These are phyloP conservation scores for Rosa rugosa DNA, from an alignment of 306 rosid species.

Conservation along the genomic window DNA sequence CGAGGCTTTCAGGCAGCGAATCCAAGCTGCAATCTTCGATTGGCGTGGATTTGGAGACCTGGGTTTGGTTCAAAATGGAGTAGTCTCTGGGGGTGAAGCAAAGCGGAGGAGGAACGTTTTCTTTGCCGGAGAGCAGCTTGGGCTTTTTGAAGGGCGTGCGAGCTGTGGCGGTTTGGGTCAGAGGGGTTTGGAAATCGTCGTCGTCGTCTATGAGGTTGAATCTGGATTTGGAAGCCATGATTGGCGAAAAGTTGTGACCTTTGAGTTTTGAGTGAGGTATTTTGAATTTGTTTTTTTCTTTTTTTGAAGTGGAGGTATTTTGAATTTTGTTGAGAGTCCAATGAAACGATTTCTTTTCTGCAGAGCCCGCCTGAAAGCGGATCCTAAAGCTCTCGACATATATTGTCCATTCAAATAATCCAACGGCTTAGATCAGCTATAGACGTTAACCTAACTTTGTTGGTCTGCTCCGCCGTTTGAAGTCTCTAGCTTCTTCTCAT, in stretches of 20 bases:
- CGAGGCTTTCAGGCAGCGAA: slow-evolving; percentile 55
- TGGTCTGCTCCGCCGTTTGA: no score
- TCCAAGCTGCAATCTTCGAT: slow-evolving; percentile 48
- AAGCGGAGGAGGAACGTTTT: slow-evolving; percentile 35
- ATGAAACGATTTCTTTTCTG: neutral
- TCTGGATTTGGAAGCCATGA: slow-evolving; percentile 12
- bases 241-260: neutral
- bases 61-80: slow-evolving; percentile 10
- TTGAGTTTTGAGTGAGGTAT: neutral
- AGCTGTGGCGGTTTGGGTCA: slow-evolving; percentile 42
- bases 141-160: slow-evolving; percentile 12
- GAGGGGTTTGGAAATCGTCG: slow-evolving; percentile 56
- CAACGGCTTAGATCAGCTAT: neutral
- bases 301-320: no score
- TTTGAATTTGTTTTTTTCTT: slow-evolving; percentile 27
- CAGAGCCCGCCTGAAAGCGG: neutral
- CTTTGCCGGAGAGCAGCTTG: slow-evolving; percentile 54
- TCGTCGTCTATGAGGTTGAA: slow-evolving; percentile 11
- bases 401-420: neutral
- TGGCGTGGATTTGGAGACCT: slow-evolving; percentile 1
- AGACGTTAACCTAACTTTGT: no score
- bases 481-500: no score
- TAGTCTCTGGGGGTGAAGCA: neutral
- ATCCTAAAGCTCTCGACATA: neutral
- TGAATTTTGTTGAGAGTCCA: no score